Evolutionary conservation across 352 stramenopile species (phyloP), one percentile per base, ranked within the genome.

Genomic region (Pythium folliculosum): DNA sequence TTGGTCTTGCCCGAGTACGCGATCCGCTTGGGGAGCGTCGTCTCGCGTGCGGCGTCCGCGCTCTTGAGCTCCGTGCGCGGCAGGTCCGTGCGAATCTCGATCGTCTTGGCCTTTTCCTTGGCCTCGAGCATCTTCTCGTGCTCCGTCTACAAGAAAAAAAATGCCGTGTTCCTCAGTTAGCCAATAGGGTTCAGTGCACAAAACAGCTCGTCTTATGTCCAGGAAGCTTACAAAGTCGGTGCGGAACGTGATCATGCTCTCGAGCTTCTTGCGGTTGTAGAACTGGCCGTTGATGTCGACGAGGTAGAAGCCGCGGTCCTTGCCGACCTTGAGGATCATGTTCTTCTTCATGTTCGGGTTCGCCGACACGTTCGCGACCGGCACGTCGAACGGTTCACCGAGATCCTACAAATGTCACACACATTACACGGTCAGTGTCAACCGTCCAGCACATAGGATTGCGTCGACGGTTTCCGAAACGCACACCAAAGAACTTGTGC

Each of bases 401-500:
- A 91, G 65, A 66, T 91, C 77, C 86, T 95, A 52, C 52, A 4
- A 21, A 12, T 48, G 32, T 1, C 3, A n/a, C 17, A 47, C 21
- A 25, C 12, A 2, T 17, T 43, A 6, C 35, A 40, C 32, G 27
- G 5, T 32, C 27, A 32, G 27, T 5, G 27, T 5, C 27, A 32
- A 32, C 27, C 27, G 3, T 32, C 27, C 5, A 32, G 27, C 27
- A 5, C 27, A 2, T 32, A 32, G 27, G 27, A 5, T 32, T 32
- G 27, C 27, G 27, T 32, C 27, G 27, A 32, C 27, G 5, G 27
- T 32, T 32, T 32, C 5, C 27, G 5, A 57, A 16, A 60, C 77
- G 35, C 78, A 95, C 87, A 48, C 87, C 87, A 63, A 95, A 91
- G 72, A 94, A 95, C 72, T 93, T 95, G 77, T 95, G 87, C 30